These are phyloP conservation scores for Phytophthora citricola DNA, from an alignment of 352 stramenopile species.

Conservation along the genomic window DNA sequence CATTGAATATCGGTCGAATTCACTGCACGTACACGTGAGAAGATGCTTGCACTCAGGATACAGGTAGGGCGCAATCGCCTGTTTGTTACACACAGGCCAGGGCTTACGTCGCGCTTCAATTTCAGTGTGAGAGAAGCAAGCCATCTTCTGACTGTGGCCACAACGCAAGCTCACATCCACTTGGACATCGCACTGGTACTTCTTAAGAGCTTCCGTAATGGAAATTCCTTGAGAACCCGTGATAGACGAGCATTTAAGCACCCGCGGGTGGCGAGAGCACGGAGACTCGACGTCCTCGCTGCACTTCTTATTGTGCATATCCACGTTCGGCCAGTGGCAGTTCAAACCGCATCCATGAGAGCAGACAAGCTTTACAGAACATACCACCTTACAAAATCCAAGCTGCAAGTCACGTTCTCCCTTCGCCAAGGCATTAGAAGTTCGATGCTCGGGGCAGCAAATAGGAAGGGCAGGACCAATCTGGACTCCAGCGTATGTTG, in stretches of 20 bases:
- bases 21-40: slow-evolving; percentile 63
- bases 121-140: slow-evolving; percentile 52
- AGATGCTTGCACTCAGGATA: slow-evolving; percentile 80
- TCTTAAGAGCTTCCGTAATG: slow-evolving; percentile 51
- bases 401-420: slow-evolving; percentile 60
- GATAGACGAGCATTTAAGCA: slow-evolving; percentile 62
- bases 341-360: slow-evolving; percentile 69
- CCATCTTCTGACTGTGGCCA: slow-evolving; percentile 60
- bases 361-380: slow-evolving; percentile 59
- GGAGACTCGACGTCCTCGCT: slow-evolving; percentile 65
- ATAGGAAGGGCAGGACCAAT: slow-evolving; percentile 72
- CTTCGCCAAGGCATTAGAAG: slow-evolving; percentile 41
- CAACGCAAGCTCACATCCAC: slow-evolving; percentile 74
- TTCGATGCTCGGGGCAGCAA: slow-evolving; percentile 80
- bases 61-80: slow-evolving; percentile 65
- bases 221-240: slow-evolving; percentile 28
- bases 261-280: slow-evolving; percentile 58
- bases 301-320: slow-evolving; percentile 69
- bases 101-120: slow-evolving; percentile 37
- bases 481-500: slow-evolving; percentile 45
- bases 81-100: slow-evolving; percentile 67
- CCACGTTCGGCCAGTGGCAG: slow-evolving; percentile 74
- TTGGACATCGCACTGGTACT: slow-evolving; percentile 62
- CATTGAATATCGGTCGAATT: slow-evolving; percentile 63
- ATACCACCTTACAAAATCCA: slow-evolving; percentile 82